A percentile compares a stretch with the other conserved stretches of the same genome.
These are phyloP conservation scores for Pseudozyma tsukubaensis DNA, from an alignment of 1,284 basidiomycete species.

Conservation along the genomic window DNA sequence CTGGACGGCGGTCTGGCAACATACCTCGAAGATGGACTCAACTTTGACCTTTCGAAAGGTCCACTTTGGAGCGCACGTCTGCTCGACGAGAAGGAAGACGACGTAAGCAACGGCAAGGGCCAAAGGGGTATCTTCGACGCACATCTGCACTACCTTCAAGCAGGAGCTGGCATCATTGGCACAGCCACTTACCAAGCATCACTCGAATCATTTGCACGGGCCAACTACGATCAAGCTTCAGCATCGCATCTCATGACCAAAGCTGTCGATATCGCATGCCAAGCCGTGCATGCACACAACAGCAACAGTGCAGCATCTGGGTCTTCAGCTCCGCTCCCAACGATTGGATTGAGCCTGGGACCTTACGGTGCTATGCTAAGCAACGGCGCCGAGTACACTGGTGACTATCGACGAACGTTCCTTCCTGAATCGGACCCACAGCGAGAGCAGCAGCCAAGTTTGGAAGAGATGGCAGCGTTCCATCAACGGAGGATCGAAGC, in stretches of 20 bases:
- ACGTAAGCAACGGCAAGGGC: slow-evolving; percentile 42
- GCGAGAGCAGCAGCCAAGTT: slow-evolving; percentile 32
- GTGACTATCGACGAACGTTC: slow-evolving; percentile 51
- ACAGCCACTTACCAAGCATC: slow-evolving; percentile 62
- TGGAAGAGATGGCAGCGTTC: slow-evolving; percentile 50
- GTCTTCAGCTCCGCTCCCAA: slow-evolving; percentile 8
- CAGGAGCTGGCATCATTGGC: slow-evolving; percentile 59
- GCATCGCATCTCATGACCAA: slow-evolving; percentile 50
- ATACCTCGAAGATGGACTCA: slow-evolving; percentile 59
- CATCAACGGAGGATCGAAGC: slow-evolving; percentile 51
- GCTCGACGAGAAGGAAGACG: slow-evolving; percentile 48
- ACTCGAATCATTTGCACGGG: slow-evolving; percentile 46
- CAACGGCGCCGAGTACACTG: slow-evolving; percentile 61
- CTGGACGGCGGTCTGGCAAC: slow-evolving; percentile 62
- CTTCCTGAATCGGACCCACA: slow-evolving; percentile 31
- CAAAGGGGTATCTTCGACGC: slow-evolving; percentile 49
- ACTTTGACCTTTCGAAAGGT: slow-evolving; percentile 52
- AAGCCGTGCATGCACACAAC: slow-evolving; percentile 36
- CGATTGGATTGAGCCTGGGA: slow-evolving; percentile 55
- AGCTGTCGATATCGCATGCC: slow-evolving; percentile 52
- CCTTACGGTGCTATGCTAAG: slow-evolving; percentile 60
- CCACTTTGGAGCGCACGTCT: slow-evolving; percentile 60
- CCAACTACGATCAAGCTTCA: slow-evolving; percentile 30
- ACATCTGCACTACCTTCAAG: slow-evolving; percentile 56
- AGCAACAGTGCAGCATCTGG: slow-evolving; percentile 2